Percentiles rank a stretch among this genome's conserved stretches.
Evolutionary conservation across 148 eudicot species (phyloP).

Genomic region (Rhododendron kiyosumense): DNA sequence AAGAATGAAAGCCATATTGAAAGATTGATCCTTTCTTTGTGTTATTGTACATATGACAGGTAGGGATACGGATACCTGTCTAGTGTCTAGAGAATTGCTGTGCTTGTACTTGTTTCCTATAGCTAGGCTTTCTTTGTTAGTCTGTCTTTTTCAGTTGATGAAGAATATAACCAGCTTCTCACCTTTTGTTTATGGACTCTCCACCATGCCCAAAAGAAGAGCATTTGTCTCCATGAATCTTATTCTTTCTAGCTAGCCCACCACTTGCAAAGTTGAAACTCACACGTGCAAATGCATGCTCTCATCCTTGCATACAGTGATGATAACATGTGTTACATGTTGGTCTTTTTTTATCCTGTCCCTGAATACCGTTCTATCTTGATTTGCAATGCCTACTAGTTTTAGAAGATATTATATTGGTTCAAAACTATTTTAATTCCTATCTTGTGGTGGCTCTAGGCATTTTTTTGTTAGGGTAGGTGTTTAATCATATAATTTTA

Average conservation of each 20-base stretch:
- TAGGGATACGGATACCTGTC: background rate
- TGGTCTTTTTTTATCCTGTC: background rate
- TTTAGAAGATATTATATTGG: background rate
- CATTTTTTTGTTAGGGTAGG: background rate
- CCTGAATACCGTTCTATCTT: background rate
- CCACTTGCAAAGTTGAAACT: slow-evolving; percentile 4
- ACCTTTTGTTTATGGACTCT: slow-evolving; percentile 20
- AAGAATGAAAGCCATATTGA: slow-evolving; percentile 10
- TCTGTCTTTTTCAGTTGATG: slow-evolving; percentile 11
- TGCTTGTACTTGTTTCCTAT: background rate
- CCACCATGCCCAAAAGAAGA: slow-evolving; percentile 28
- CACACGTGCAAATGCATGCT: slow-evolving; percentile 2
- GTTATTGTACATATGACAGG: slow-evolving; percentile 4
- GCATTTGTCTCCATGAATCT: slow-evolving; percentile 19
- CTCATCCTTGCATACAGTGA: slow-evolving; percentile 7
- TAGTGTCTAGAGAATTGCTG: slow-evolving; percentile 2
- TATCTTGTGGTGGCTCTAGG: background rate
- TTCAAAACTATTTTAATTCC: background rate
- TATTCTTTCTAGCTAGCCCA: background rate
- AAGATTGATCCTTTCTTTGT: slow-evolving; percentile 3
- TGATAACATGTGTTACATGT: background rate
- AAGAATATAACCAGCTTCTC: slow-evolving; percentile 10
- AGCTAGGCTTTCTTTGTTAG: slow-evolving; percentile 9
- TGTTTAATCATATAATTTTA: background rate
- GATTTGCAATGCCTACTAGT: background rate